phyloP scores from a whole-genome alignment of 2,329 filamentous ascomycete genomes.

The Fusarium cyanostomum region DNA sequence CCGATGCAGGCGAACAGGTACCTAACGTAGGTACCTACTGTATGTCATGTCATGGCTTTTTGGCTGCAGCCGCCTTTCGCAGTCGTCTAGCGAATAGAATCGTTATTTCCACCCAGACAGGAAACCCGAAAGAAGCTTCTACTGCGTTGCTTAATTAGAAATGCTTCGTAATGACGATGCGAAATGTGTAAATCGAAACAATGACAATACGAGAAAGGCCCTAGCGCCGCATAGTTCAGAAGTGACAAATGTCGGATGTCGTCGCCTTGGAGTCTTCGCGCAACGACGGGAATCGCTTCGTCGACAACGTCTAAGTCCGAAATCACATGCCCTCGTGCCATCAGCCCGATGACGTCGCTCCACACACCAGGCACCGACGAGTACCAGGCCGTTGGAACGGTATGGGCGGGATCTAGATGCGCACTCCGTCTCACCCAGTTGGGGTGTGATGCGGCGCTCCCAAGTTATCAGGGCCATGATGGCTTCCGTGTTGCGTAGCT shows the following conservation, averaged over 20 bases:
- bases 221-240: too few relatives aligned
- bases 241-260: too few relatives aligned
- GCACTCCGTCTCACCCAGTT: constrained; percentile 1
- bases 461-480: background rate
- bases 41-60: constrained; percentile 28
- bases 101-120: background rate
- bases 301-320: too few relatives aligned
- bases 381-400: constrained; percentile 1
- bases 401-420: constrained; percentile 8
- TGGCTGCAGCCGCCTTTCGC: constrained; percentile 29
- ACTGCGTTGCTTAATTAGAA: background rate
- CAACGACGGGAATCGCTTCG: too few relatives aligned
- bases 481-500: constrained; percentile 19
- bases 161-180: background rate
- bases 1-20: constrained; percentile 38
- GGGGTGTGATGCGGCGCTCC: background rate
- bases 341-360: constrained; percentile 23
- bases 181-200: background rate
- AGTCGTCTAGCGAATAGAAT: constrained; percentile 14
- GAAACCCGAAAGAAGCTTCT: background rate
- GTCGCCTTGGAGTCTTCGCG: too few relatives aligned
- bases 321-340: constrained; percentile 4
- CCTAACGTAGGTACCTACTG: too few relatives aligned
- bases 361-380: background rate
- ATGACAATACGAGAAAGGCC: too few relatives aligned